Percentiles rank a stretch among this genome's conserved stretches.
Evolutionary conservation across 2,329 filamentous ascomycete species (phyloP).

Genomic region (Ascochyta clinopodiicola): DNA sequence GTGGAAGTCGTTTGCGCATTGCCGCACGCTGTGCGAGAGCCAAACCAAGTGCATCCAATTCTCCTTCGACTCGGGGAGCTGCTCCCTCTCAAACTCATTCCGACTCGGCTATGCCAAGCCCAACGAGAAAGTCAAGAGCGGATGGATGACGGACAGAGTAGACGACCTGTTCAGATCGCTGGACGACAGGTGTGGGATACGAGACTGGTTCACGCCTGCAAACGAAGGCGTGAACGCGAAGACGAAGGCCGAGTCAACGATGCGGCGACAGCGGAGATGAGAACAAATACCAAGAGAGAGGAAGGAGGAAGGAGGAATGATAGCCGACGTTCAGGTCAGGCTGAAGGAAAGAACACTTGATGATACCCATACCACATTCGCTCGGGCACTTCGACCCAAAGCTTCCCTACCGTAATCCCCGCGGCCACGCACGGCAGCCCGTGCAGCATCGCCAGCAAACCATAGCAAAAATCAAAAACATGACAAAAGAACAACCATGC

Average conservation of each 20-base stretch:
- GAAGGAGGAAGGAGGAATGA: background rate
- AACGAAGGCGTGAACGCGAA: conserved; percentile 23
- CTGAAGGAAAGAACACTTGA: background rate
- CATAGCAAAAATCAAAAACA: conserved; percentile 5
- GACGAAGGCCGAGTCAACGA: conserved; percentile 19
- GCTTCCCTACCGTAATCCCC: conserved; percentile 2
- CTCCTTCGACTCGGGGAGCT: conserved; percentile 42
- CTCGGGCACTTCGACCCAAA: conserved; percentile 4
- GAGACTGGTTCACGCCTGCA: conserved; percentile 44
- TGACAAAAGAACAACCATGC: background rate
- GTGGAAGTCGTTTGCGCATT: conserved; percentile 46
- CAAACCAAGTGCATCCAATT: conserved; percentile 45
- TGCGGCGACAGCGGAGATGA: conserved; percentile 21
- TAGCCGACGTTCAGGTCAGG: background rate
- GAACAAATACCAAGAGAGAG: background rate
- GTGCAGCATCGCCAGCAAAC: background rate
- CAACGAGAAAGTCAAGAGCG: conserved; percentile 34
- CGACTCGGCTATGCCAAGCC: conserved; percentile 42
- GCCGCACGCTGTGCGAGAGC: conserved; percentile 43
- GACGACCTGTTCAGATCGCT: conserved; percentile 41
- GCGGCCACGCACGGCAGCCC: conserved; percentile 10
- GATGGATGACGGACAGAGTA: conserved; percentile 48
- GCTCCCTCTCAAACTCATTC: conserved; percentile 39
- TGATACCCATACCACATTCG: conserved; percentile 24
- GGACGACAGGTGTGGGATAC: conserved; percentile 40